Evolutionary conservation across 106 monocot genomes (phyloP).

Genomic region (Narthecium ossifragum): DNA sequence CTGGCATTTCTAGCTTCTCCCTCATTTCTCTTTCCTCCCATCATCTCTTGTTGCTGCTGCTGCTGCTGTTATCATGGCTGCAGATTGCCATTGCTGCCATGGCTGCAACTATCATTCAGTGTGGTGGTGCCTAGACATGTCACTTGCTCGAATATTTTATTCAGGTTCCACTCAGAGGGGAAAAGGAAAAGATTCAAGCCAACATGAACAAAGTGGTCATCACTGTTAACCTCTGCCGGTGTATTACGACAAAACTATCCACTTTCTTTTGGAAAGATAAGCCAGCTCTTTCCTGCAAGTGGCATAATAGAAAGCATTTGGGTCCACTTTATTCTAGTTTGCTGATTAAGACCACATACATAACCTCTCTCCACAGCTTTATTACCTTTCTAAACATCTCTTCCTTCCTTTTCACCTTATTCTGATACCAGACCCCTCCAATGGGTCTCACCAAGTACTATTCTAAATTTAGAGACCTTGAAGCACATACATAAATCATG

Average conservation of each 20-base stretch:
- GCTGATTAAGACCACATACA: constrained; percentile 1
- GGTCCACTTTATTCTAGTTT: constrained; percentile 25
- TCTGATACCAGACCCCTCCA: constrained; percentile 22
- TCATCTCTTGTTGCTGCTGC: neutral
- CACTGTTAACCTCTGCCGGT: neutral
- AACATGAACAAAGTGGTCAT: constrained; percentile 18
- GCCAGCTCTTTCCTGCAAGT: constrained; percentile 6
- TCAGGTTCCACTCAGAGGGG: constrained; percentile 13
- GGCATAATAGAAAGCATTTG: constrained; percentile 13
- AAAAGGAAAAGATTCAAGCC: constrained; percentile 15
- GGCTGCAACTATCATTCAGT: constrained; percentile 15
- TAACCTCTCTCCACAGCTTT: constrained; percentile 1
- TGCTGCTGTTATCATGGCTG: neutral
- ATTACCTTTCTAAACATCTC: constrained; percentile 3
- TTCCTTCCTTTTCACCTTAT: constrained; percentile 7
- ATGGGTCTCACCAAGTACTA: constrained; percentile 1
- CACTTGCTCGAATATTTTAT: constrained; percentile 10
- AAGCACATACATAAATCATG: too few relatives aligned
- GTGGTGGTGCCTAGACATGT: neutral
- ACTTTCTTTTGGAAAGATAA: constrained; percentile 21
- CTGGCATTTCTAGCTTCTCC: neutral
- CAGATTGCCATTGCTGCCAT: constrained; percentile 1
- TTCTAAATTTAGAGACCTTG: too few relatives aligned
- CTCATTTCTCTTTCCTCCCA: neutral
- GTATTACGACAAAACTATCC: constrained; percentile 12